Percentiles rank a stretch among this genome's conserved stretches.
phyloP scores from a whole-genome alignment of 805 yeast genomes.

The Sugiyamaella americana region DNA sequence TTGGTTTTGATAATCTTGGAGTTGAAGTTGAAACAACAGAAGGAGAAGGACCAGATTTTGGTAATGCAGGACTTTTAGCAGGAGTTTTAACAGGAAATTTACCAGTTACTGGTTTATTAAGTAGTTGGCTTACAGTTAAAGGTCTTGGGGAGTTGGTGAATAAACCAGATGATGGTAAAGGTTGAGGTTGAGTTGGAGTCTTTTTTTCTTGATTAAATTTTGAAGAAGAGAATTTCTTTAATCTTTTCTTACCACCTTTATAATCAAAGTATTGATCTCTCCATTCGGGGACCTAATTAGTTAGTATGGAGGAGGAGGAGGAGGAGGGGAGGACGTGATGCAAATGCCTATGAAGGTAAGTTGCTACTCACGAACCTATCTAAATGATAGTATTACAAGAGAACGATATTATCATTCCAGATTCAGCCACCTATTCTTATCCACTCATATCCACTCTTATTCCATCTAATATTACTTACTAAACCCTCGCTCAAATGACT shows the following conservation, averaged over 20 bases:
- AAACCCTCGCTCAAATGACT: slow-evolving; percentile 28
- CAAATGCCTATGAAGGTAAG: too few species aligned
- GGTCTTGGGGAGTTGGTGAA: background rate
- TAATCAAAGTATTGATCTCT: slow-evolving; percentile 38
- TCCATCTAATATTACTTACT: too few species aligned
- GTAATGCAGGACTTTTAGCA: background rate
- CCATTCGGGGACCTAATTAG: slow-evolving; percentile 40
- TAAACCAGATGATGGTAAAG: background rate
- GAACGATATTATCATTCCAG: too few species aligned
- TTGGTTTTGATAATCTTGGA: background rate
- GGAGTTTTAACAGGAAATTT: background rate
- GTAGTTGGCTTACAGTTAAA: slow-evolving; percentile 1
- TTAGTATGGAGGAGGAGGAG: too few species aligned
- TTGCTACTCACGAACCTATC: too few species aligned
- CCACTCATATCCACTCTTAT: too few species aligned
- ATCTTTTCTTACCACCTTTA: slow-evolving; percentile 46
- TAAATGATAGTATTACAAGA: too few species aligned
- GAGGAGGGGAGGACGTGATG: too few species aligned
- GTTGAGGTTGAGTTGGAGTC: background rate
- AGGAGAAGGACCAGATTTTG: background rate
- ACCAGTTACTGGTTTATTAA: background rate
- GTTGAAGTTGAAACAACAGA: background rate
- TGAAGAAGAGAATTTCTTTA: slow-evolving; percentile 30
- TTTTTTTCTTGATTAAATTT: background rate
- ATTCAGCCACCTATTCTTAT: too few species aligned